Conservation (phyloP, 176 grass and related monocot genomes). For the Puccinellia tenuiflora region DNA sequence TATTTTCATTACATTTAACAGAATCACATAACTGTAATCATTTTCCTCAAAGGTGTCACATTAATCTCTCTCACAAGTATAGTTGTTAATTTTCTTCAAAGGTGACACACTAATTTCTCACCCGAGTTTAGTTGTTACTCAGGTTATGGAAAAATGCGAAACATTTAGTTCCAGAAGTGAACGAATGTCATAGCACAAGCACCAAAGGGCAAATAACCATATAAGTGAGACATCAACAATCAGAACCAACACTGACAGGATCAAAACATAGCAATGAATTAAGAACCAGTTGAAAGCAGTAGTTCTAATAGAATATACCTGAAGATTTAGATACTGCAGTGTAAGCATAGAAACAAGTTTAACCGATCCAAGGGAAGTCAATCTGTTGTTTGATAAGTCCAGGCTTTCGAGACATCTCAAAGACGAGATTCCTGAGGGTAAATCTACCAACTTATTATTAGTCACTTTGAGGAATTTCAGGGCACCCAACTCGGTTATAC, state of each 20-base stretch:
- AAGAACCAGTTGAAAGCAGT: not conserved
- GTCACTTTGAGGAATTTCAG: conserved; percentile 78
- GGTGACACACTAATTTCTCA: not conserved
- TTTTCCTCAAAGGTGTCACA: not conserved
- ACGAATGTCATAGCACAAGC: not conserved
- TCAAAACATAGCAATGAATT: conserved; percentile 8
- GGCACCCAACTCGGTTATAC: conserved; percentile 60
- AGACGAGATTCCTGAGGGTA: conserved; percentile 69
- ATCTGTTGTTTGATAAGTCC: conserved; percentile 88
- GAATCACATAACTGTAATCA: not conserved
- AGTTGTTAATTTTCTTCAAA: not conserved
- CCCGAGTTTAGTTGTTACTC: not conserved
- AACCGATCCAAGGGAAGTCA: conserved; percentile 70
- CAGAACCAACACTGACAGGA: not conserved
- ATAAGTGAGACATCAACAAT: not conserved
- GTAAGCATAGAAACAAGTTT: conserved; percentile 73
- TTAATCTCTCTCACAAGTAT: not conserved
- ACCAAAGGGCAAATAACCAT: not conserved
- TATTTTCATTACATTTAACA: not conserved
- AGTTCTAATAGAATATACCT: conserved; percentile 50
- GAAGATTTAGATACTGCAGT: conserved; percentile 85
- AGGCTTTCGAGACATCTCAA: conserved; percentile 75
- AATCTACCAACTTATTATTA: conserved; percentile 89
- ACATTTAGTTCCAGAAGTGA: not conserved
- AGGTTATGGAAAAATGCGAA: not conserved